A percentile compares a stretch with the other conserved stretches of the same genome.
Conservation (phyloP, 148 eudicot species). For the Oxyria digyna region DNA sequence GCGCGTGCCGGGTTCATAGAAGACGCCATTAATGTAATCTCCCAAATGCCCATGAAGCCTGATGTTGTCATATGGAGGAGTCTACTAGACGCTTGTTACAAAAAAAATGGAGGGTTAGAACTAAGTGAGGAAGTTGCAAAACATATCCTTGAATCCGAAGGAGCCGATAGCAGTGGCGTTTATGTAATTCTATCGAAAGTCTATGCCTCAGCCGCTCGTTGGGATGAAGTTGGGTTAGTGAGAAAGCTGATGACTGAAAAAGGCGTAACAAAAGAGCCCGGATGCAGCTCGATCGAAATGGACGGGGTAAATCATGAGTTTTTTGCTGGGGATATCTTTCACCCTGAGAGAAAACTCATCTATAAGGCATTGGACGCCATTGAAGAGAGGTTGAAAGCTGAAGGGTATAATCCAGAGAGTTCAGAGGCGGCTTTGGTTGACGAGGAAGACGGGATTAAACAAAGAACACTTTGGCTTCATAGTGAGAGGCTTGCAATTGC, state of each 20-base stretch:
- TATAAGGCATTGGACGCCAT: slow-evolving; percentile 31
- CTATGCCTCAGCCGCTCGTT: slow-evolving; percentile 52
- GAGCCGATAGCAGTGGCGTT: slow-evolving; percentile 32
- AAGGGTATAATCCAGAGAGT: slow-evolving; percentile 36
- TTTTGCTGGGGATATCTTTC: slow-evolving; percentile 57
- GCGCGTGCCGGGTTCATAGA: slow-evolving; percentile 59
- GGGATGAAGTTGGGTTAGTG: slow-evolving; percentile 58
- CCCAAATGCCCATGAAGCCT: slow-evolving; percentile 64
- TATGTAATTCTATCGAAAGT: slow-evolving; percentile 62
- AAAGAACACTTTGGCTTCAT: slow-evolving; percentile 35
- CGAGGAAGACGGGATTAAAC: slow-evolving; percentile 30
- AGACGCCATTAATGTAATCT: slow-evolving; percentile 44
- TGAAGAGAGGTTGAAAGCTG: slow-evolving; percentile 25
- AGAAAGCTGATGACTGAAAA: slow-evolving; percentile 53
- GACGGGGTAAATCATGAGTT: slow-evolving; percentile 48
- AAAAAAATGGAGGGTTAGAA: slow-evolving; percentile 36
- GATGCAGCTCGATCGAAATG: slow-evolving; percentile 61
- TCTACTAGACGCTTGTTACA: slow-evolving; percentile 65
- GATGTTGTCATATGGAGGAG: slow-evolving; percentile 73
- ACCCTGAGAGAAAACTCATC: slow-evolving; percentile 40
- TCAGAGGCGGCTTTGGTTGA: slow-evolving; percentile 52
- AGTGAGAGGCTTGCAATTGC: slow-evolving; percentile 78
- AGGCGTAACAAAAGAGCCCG: slow-evolving; percentile 60
- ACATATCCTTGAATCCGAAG: slow-evolving; percentile 40
- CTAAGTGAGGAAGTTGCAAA: slow-evolving; percentile 51